Conservation (phyloP, 805 yeast species). For the Metschnikowia shivogae region DNA sequence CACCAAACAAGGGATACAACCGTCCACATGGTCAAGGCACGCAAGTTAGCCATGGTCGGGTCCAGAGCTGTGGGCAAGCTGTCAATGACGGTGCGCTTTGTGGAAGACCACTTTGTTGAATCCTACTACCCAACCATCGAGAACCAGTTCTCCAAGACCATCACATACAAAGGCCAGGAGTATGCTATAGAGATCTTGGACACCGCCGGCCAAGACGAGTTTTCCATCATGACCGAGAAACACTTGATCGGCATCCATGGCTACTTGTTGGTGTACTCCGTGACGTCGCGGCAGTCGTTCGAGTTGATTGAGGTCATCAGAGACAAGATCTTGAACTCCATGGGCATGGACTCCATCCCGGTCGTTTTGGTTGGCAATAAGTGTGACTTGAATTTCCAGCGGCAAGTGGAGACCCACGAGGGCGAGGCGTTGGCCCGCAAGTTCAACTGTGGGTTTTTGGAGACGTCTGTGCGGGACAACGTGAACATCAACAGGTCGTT, state of each 20-base stretch:
- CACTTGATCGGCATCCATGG: conserved; percentile 82
- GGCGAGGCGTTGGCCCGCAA: conserved; percentile 40
- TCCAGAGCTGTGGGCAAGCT: conserved; percentile 87
- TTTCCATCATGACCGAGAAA: conserved; percentile 72
- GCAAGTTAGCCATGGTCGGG: conserved; percentile 84
- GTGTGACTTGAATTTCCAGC: conserved; percentile 17
- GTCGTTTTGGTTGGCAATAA: conserved; percentile 35
- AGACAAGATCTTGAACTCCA: conserved; percentile 75
- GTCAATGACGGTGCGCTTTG: conserved; percentile 77
- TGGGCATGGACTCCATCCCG: conserved; percentile 47
- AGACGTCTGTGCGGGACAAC: conserved; percentile 47
- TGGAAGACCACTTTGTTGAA: conserved; percentile 85
- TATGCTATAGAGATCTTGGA: conserved; percentile 82
- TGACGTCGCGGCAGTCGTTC: conserved; percentile 72
- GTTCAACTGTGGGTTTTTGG: conserved; percentile 44
- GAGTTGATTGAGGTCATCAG: conserved; percentile 72
- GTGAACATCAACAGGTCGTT: conserved; percentile 50
- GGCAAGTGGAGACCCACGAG: conserved; percentile 21
- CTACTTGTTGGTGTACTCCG: conserved; percentile 75
- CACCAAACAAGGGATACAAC: neutral
- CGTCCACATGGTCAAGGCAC: conserved; percentile 41
- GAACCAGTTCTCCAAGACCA: conserved; percentile 70
- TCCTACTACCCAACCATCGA: conserved; percentile 89
- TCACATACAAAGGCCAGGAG: conserved; percentile 66
- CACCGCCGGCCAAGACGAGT: conserved; percentile 93